Evolutionary conservation across 129 eudicot species (phyloP), one percentile per base, ranked within the genome.

Genomic region (Glebionis coronaria): DNA sequence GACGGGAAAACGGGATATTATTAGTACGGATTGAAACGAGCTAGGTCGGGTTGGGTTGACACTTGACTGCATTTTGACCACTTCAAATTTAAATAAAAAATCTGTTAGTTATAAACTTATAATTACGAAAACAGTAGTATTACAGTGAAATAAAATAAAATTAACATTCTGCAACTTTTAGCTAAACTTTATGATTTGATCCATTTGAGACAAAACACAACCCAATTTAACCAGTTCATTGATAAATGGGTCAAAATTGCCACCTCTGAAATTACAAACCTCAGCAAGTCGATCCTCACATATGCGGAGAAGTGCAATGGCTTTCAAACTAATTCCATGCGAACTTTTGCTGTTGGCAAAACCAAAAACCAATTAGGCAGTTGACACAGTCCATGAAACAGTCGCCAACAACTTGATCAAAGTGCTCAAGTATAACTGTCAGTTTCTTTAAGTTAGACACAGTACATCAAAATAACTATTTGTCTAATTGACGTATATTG

Each of bases 281-380:
- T 91, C 97, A 29, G 97, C 93, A 77, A 91, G 97, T 65, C 97
- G 97, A 80, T 91, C 97, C 76, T 91, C 97, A 65, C 97, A 91
- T 61, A 91, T 91, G 55, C 97, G 97, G 59, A 91, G 92, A 47
- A 91, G 94, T 23, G 97, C 97, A 79, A 91, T 91, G 61, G 97
- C 94, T 87, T 91, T 91, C 69, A 91, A 84, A 68, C 97, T 91
- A 71, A 91, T 91, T 14, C 88, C 79, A 35, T 80, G 94, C 74
- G 97, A 91, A 65, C 79, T 83, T 73, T 88, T 88, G 76, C 88
- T 88, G 80, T 88, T 91, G 71, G 96, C 94, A 85, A 91, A 91
- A 56, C n/a, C n/a, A n/a, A n/a, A n/a, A n/a, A n/a, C 90, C 83
- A 61, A 91, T 85, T 68, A 91, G 73, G 83, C 97, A 91, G 77